These are phyloP conservation scores for Chlorella sp. DNA, from an alignment of 139 green algal genomes.

Conservation along the genomic window DNA sequence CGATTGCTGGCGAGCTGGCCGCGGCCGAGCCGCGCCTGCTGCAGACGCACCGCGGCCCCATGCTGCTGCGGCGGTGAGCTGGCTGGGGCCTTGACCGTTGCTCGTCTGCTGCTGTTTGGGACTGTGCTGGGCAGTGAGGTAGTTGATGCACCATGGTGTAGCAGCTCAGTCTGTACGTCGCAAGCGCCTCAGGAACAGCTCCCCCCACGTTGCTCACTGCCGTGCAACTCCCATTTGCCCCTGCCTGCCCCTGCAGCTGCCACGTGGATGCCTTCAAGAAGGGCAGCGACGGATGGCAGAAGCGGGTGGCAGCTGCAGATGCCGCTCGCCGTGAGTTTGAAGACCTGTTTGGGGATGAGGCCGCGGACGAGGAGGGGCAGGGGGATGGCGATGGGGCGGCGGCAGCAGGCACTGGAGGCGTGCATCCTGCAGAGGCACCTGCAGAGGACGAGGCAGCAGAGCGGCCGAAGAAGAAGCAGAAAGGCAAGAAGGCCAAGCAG, in stretches of 20 bases:
- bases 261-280: conserved; percentile 46
- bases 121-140: background rate
- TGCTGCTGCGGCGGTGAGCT: conserved; percentile 46
- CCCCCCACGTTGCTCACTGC: background rate
- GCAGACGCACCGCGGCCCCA: conserved; percentile 23
- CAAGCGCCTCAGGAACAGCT: background rate
- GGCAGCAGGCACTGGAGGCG: background rate
- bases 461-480: background rate
- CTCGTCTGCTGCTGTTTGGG: background rate
- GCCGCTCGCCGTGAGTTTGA: conserved; percentile 40
- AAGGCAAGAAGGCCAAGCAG: background rate
- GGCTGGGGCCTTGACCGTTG: background rate
- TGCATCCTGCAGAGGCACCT: too few relatives aligned
- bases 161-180: background rate
- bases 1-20: conserved; percentile 56
- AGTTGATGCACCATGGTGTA: background rate
- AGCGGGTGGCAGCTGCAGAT: conserved; percentile 7
- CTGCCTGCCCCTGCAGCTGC: conserved; percentile 20
- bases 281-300: conserved; percentile 27
- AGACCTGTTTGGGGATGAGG: conserved; percentile 31
- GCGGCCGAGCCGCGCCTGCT: conserved; percentile 39
- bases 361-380: background rate
- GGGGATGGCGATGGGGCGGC: background rate
- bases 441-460: background rate
- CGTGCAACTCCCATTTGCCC: background rate